phyloP scores from a whole-genome alignment of 768 basidiomycete species.

The Galerina marginata region DNA sequence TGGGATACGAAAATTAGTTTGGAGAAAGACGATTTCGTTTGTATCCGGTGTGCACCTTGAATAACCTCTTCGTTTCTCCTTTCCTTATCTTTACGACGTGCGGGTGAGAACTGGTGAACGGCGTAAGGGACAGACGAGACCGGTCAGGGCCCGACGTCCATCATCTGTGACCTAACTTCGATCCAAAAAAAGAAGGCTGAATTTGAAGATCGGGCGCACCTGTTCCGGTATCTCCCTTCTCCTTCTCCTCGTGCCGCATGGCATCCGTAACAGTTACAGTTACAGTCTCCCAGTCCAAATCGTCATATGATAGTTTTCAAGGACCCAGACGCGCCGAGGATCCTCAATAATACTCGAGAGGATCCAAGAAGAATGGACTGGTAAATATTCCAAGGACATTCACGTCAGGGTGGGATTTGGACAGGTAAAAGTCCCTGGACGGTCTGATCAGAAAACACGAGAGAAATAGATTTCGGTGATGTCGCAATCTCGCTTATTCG shows the following conservation, averaged over 20 bases:
- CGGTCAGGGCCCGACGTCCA: constrained; percentile 1
- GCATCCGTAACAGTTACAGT: not conserved
- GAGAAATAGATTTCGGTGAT: constrained; percentile 3
- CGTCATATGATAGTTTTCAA: not conserved
- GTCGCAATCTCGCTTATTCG: constrained; percentile 16
- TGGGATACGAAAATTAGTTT: too few relatives aligned
- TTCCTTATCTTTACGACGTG: not conserved
- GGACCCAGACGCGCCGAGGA: not conserved
- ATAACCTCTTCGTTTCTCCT: too few relatives aligned
- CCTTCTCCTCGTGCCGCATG: constrained; percentile 5
- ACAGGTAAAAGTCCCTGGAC: constrained; percentile 3
- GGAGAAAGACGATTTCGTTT: too few relatives aligned
- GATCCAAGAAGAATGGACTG: not conserved
- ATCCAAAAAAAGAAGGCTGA: constrained; percentile 10
- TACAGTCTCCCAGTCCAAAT: not conserved
- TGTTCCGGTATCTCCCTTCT: constrained; percentile 7
- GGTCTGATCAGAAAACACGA: constrained; percentile 5
- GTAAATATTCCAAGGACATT: too few relatives aligned
- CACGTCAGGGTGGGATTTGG: not conserved
- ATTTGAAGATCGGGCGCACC: constrained; percentile 11
- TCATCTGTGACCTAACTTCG: not conserved
- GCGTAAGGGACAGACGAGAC: not conserved
- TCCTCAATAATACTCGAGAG: not conserved
- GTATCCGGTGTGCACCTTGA: too few relatives aligned
- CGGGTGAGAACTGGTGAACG: not conserved